These are phyloP conservation scores for Maudiozyma turicensis DNA, from an alignment of 805 yeast genomes.

Conservation along the genomic window DNA sequence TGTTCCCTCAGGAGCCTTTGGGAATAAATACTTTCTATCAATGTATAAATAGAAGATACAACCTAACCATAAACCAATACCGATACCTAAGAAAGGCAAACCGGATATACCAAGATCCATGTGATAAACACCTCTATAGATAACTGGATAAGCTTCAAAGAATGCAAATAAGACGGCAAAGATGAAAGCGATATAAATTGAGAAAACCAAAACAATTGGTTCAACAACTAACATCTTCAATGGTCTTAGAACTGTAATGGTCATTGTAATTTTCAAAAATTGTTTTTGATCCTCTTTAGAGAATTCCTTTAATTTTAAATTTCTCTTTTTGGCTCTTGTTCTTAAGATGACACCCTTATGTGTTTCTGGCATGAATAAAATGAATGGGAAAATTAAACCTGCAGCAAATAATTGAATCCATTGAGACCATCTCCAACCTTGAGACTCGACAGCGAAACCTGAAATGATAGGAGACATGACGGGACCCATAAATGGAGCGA, in stretches of 20 bases:
- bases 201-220: conserved; percentile 64
- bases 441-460: conserved; percentile 50
- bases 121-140: conserved; percentile 53
- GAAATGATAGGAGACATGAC: conserved; percentile 69
- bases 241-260: conserved; percentile 51
- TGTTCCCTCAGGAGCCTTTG: conserved; percentile 53
- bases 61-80: conserved; percentile 55
- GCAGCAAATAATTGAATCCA: conserved; percentile 68
- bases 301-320: conserved; percentile 36
- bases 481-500: conserved; percentile 77
- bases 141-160: conserved; percentile 71
- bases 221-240: conserved; percentile 59
- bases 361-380: conserved; percentile 52
- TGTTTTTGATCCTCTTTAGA: conserved; percentile 26
- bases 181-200: conserved; percentile 62
- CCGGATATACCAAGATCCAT: conserved; percentile 59
- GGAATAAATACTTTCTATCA: conserved; percentile 43
- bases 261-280: conserved; percentile 37
- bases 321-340: conserved; percentile 51
- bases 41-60: conserved; percentile 39
- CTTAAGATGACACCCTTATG: conserved; percentile 58
- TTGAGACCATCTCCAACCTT: conserved; percentile 63
- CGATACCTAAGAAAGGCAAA: conserved; percentile 61
- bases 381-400: conserved; percentile 40
- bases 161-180: conserved; percentile 73